These are phyloP conservation scores for Neonectria ditissima DNA, from an alignment of 2,329 filamentous ascomycete genomes.

Conservation along the genomic window DNA sequence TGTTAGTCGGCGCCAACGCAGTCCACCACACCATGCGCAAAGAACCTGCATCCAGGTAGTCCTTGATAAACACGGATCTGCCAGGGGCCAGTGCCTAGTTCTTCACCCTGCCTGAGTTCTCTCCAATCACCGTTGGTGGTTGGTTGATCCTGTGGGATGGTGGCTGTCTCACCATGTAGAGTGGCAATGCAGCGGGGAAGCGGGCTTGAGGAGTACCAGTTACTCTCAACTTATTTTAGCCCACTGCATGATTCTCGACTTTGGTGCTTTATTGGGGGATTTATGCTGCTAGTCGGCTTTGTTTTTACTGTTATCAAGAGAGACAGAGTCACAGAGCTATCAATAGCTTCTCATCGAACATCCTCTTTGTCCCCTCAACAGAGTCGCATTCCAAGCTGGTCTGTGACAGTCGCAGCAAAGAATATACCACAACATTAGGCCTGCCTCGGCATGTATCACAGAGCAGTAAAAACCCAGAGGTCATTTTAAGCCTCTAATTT, in stretches of 20 bases:
- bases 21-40: background rate
- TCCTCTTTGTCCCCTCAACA: too few species aligned
- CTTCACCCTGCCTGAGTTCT: background rate
- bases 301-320: background rate
- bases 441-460: too few species aligned
- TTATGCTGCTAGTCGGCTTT: background rate
- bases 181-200: slow-evolving; percentile 3
- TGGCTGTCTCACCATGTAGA: slow-evolving; percentile 26
- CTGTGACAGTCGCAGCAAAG: too few species aligned
- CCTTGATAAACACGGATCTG: slow-evolving; percentile 7
- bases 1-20: background rate
- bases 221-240: background rate
- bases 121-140: slow-evolving; percentile 11
- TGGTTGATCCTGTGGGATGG: slow-evolving; percentile 4
- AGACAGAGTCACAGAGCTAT: background rate
- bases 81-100: slow-evolving; percentile 11
- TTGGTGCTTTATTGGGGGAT: background rate
- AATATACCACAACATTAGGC: too few species aligned
- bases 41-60: background rate
- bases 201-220: background rate
- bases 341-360: background rate
- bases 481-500: too few species aligned
- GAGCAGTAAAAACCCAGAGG: too few species aligned
- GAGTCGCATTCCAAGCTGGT: too few species aligned
- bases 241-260: background rate